Percentiles rank a stretch among this genome's conserved stretches.
phyloP scores from a whole-genome alignment of 169 alveolate species.

The Babesia bovis region DNA sequence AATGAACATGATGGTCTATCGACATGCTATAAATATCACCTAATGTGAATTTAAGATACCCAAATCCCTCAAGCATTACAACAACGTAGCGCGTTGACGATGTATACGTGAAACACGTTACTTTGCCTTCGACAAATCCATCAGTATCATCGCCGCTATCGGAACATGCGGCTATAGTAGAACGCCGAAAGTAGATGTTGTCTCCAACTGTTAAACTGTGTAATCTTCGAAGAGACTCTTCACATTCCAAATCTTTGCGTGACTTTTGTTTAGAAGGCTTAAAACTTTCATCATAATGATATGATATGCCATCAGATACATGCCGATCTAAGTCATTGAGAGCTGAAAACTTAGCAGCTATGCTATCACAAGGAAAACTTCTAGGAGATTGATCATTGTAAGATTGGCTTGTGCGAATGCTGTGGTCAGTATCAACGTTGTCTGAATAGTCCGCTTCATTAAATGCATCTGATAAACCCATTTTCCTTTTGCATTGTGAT shows the following conservation, averaged over 20 bases:
- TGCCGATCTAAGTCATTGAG: neutral
- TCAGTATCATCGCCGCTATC: slow-evolving; percentile 12
- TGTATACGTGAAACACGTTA: slow-evolving; percentile 42
- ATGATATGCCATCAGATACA: neutral
- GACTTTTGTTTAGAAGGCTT: slow-evolving; percentile 24
- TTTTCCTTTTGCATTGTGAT: slow-evolving; percentile 22
- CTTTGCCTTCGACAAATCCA: slow-evolving; percentile 52
- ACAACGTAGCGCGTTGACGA: slow-evolving; percentile 30
- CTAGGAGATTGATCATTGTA: neutral
- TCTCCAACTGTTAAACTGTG: slow-evolving; percentile 61
- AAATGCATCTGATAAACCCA: neutral
- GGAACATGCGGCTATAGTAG: slow-evolving; percentile 14
- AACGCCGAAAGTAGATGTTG: slow-evolving; percentile 29
- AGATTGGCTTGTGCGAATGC: slow-evolving; percentile 1
- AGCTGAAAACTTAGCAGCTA: neutral
- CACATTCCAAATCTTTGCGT: slow-evolving; percentile 45
- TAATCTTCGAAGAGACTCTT: slow-evolving; percentile 46
- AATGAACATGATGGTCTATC: slow-evolving; percentile 25
- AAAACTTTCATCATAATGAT: neutral
- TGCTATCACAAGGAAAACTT: slow-evolving; percentile 3
- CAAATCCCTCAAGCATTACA: slow-evolving; percentile 42
- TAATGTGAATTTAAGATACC: slow-evolving; percentile 36
- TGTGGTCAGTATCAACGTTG: neutral
- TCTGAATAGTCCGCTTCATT: slow-evolving; percentile 18
- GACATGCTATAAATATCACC: slow-evolving; percentile 63